Base-by-base conservation (phyloP, 2,329 filamentous ascomycete genomes). In the Trematosphaeria pertusa region DNA sequence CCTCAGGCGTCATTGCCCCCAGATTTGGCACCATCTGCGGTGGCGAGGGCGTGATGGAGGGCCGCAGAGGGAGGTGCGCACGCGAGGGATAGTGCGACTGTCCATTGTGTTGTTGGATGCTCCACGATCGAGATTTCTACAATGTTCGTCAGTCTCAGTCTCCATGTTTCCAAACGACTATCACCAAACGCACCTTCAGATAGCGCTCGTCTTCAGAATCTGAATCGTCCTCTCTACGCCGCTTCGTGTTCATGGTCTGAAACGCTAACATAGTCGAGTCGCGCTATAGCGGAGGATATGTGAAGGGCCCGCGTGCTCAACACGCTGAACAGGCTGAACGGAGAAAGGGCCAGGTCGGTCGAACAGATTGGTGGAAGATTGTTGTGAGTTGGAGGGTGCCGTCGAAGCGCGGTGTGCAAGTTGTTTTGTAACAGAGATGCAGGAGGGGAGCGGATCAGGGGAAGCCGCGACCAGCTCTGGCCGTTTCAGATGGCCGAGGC, bases 201-300 rank as follows among this genome's bases (percentile, higher is more conserved):
- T 62, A 62, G 31, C 61, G 54, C 31, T 65, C 65, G 10, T 69
- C 63, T 4, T 67, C 69, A 15, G 54, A 61, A 38, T 70, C 65
- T 5, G 62, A 66, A 40, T 69, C 67, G 49, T 67, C 64, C 19
- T 69, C 69, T 40, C 69, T 57, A 11, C 56, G 53, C 26, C 69
- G 65, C 55, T 72, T 69, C 43, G 56, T 54, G 43, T 44, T 50
- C 58, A 59, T 60, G 30, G 54, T 51, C 9, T 67, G 62, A 51
- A 66, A 67, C 47, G 62, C 50, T 40, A 69, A 60, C 67, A 71
- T 72, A 38, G 21, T 50, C 48, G 35, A 19, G 20, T 40, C 24
- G 38, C 26, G 35, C 15, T 53, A 48, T 26, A 47, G 35, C 15
- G 41, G 48, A 26, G 38, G 35, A 43, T 44, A 43, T 41, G 32